Conservation (phyloP, 2,329 filamentous ascomycete species). For the Pseudogymnoascus sp. region DNA sequence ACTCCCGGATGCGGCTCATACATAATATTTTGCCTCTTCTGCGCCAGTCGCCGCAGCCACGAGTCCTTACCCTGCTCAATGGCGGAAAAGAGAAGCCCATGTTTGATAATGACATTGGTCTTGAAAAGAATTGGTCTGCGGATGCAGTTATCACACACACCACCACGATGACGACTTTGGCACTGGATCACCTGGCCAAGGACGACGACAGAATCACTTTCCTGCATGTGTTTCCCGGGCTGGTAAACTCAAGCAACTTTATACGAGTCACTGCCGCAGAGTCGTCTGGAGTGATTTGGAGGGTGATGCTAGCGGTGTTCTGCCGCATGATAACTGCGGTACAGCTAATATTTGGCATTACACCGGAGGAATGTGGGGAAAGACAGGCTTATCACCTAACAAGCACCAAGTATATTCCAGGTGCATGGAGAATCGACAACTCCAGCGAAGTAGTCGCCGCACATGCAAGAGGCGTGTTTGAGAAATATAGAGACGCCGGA, state of each 20-base stretch:
- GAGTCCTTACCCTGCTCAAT: slow-evolving; percentile 46
- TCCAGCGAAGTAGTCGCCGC: slow-evolving; percentile 5
- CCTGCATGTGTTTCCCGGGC: slow-evolving; percentile 33
- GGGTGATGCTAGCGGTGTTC: not conserved
- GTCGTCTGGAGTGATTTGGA: not conserved
- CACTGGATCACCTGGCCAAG: slow-evolving; percentile 40
- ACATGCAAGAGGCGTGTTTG: not conserved
- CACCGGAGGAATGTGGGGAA: not conserved
- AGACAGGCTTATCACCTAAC: slow-evolving; percentile 1
- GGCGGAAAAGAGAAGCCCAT: slow-evolving; percentile 44
- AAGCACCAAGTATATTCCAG: slow-evolving; percentile 10
- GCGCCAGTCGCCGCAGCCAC: slow-evolving; percentile 34
- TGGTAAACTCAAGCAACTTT: slow-evolving; percentile 28
- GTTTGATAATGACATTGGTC: slow-evolving; percentile 36
- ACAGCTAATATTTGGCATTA: not conserved
- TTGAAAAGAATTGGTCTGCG: slow-evolving; percentile 28
- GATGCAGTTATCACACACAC: slow-evolving; percentile 37
- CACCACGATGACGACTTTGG: slow-evolving; percentile 43
- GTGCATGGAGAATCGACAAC: slow-evolving; percentile 10
- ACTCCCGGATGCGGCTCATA: slow-evolving; percentile 49
- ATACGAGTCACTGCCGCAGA: not conserved
- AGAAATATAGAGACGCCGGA: slow-evolving; percentile 12
- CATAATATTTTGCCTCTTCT: slow-evolving; percentile 50
- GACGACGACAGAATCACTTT: slow-evolving; percentile 35
- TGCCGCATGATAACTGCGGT: not conserved